Conservation (phyloP, 805 yeast genomes). For the Yamadazyma sp. region DNA sequence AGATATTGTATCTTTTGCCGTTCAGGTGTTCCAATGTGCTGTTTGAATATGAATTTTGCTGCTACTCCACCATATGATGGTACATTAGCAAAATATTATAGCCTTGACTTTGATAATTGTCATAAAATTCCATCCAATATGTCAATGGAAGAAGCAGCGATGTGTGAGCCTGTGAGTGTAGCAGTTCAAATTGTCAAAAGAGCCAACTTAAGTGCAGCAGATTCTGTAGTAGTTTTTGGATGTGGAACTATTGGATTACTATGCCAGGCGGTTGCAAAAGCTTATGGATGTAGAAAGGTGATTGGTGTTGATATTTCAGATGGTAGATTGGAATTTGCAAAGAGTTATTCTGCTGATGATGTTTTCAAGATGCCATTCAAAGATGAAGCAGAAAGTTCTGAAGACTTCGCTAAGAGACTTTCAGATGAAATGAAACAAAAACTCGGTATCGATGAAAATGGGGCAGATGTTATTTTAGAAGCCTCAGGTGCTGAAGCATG, state of each 20-base stretch:
- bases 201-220: constrained; percentile 15
- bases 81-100: constrained; percentile 17
- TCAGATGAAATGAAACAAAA: constrained; percentile 17
- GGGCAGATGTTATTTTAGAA: constrained; percentile 22
- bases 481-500: constrained; percentile 39
- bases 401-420: constrained; percentile 12
- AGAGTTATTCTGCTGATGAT: constrained; percentile 13
- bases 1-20: constrained; percentile 22
- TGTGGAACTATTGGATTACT: constrained; percentile 27
- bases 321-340: constrained; percentile 21
- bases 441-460: constrained; percentile 21
- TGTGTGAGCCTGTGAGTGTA: constrained; percentile 24
- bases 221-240: constrained; percentile 21
- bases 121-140: constrained; percentile 22
- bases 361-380: constrained; percentile 17
- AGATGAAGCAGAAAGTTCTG: constrained; percentile 10
- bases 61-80: constrained; percentile 22
- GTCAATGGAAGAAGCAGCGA: constrained; percentile 23
- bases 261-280: constrained; percentile 19
- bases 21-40: constrained; percentile 20
- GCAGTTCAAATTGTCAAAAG: constrained; percentile 22
- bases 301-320: constrained; percentile 22
- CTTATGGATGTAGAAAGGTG: constrained; percentile 20
- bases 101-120: constrained; percentile 14
- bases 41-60: constrained; percentile 18